Conservation (phyloP, 139 green algal species). For the Astrephomene gubernaculifera region DNA sequence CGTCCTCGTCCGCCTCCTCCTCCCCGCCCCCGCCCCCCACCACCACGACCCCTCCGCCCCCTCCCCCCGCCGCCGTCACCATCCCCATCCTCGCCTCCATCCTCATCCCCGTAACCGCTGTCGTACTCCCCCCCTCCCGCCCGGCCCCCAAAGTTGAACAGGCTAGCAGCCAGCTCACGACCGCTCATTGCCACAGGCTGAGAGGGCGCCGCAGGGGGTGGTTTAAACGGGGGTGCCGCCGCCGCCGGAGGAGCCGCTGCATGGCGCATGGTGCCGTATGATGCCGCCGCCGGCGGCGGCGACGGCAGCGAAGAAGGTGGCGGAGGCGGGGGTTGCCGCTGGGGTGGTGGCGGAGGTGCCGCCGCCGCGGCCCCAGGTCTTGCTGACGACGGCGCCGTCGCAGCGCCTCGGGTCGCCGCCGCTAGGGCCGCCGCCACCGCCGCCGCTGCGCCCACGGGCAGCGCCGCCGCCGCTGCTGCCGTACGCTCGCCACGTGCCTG, state of each 20-base stretch:
- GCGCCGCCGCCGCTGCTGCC: no score
- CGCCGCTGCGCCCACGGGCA: no score
- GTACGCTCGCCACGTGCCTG: no score
- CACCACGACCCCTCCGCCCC: not conserved
- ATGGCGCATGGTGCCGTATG: no score
- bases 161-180: conserved; percentile 17
- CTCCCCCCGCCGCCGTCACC: not conserved
- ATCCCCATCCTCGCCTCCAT: not conserved
- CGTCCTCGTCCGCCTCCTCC: no score
- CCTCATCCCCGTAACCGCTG: not conserved
- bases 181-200: not conserved
- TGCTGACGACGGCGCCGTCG: no score
- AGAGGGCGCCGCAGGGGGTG: not conserved
- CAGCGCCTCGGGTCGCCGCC: not conserved
- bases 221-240: not conserved
- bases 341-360: not conserved
- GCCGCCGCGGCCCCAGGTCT: not conserved
- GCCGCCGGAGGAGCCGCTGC: not conserved
- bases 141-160: conserved; percentile 24
- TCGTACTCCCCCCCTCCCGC: not conserved
- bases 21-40: not conserved
- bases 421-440: not conserved
- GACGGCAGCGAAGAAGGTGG: not conserved
- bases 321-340: conserved; percentile 4
- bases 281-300: not conserved